A percentile compares a stretch with the other conserved stretches of the same genome.
Evolutionary conservation across 2,329 filamentous ascomycete species (phyloP).

Genomic region (Didymosphaeria variabile): DNA sequence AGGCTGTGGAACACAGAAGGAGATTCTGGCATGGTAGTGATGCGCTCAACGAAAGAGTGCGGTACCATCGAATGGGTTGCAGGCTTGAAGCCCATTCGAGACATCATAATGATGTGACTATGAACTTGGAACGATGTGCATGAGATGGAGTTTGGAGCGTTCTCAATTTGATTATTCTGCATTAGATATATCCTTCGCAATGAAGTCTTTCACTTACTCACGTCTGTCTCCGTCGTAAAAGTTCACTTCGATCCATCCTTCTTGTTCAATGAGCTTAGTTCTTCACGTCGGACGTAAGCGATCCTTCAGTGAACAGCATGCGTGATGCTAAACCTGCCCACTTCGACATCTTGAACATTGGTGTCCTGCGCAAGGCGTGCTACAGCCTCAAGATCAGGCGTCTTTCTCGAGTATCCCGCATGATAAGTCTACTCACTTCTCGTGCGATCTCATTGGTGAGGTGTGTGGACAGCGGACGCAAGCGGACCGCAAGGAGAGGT

Average conservation of each 20-base stretch:
- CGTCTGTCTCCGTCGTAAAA: not conserved
- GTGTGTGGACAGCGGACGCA: not conserved
- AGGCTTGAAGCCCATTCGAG: no score
- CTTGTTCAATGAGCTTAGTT: not conserved
- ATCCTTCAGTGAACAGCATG: no score
- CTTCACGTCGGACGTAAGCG: no score
- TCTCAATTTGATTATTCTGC: not conserved
- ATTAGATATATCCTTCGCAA: not conserved
- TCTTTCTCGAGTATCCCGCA: not conserved
- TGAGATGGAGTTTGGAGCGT: not conserved
- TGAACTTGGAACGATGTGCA: not conserved
- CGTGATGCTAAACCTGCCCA: not conserved
- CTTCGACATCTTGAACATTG: not conserved
- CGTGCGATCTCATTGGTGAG: not conserved
- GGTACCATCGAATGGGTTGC: no score
- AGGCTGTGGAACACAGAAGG: constrained; percentile 27
- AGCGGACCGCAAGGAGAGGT: not conserved
- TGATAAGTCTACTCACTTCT: not conserved
- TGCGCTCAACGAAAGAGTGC: no score
- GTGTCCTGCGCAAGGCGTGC: not conserved
- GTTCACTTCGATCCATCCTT: not conserved
- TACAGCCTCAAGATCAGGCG: not conserved
- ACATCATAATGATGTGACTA: not conserved
- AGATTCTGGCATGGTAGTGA: constrained; percentile 31
- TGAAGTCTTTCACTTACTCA: not conserved